These are phyloP conservation scores for Alternaria incomplexa DNA, from an alignment of 2,329 filamentous ascomycete species.

Conservation along the genomic window DNA sequence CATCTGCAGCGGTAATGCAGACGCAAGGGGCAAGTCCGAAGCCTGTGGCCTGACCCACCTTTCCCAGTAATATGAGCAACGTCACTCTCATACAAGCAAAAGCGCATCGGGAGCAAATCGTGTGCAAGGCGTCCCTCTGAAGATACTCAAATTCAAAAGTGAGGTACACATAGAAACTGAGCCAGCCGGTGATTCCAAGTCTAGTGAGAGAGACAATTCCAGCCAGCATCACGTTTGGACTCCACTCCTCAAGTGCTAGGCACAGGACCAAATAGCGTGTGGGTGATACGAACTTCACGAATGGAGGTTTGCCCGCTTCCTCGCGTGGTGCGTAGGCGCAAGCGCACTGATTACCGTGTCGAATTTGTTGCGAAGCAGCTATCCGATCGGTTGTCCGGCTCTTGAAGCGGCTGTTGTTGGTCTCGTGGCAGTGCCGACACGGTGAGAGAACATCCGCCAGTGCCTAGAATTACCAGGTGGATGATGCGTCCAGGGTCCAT, in stretches of 20 bases:
- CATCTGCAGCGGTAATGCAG: conserved; percentile 29
- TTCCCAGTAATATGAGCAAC: conserved; percentile 15
- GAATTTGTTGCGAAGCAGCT: conserved; percentile 33
- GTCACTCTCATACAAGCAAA: conserved; percentile 26
- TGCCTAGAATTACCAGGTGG: background rate
- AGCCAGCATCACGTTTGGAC: conserved; percentile 20
- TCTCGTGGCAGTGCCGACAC: conserved; percentile 11
- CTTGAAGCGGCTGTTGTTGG: conserved; percentile 32
- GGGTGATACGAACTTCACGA: conserved; percentile 36
- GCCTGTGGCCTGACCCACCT: conserved; percentile 14
- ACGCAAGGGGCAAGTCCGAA: conserved; percentile 31
- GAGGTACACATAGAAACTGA: conserved; percentile 13
- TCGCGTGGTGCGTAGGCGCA: conserved; percentile 43
- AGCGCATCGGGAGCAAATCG: conserved; percentile 11
- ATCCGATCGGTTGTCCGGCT: conserved; percentile 25
- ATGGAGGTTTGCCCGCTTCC: conserved; percentile 33
- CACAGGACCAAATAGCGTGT: conserved; percentile 24
- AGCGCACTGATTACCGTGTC: conserved; percentile 35
- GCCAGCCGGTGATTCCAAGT: conserved; percentile 19
- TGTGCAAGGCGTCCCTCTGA: background rate
- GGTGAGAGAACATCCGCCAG: conserved; percentile 4
- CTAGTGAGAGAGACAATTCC: conserved; percentile 19
- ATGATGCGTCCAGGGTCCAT: conserved; percentile 10
- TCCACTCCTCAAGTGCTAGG: conserved; percentile 21
- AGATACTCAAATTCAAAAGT: conserved; percentile 1